Base-by-base conservation (phyloP, 2,329 filamentous ascomycete species). In the Beauveria brongniartii region DNA sequence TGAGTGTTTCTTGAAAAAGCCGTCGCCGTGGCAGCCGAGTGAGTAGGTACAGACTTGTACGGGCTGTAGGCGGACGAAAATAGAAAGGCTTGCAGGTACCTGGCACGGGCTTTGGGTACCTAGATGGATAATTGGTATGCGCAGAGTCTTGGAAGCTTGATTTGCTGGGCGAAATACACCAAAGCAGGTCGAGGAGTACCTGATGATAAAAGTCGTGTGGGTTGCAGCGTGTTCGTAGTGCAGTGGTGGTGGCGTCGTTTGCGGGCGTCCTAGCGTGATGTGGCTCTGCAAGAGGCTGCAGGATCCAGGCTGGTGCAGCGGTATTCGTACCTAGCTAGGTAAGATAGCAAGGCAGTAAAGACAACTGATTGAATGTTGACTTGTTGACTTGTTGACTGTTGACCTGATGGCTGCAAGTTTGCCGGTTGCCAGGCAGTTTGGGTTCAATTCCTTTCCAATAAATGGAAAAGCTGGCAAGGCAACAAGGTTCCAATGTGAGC, bases 221-320 rank as follows among this genome's bases (percentile, higher is more conserved):
- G 51, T 9, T 41, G 22, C 34, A 8, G 34, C 51, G 28, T 18
- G 20, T 40, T 37, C 14, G 50, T 37, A 30, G n/a, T 26, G 34
- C 6, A 28, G 37, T 28, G 40, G 52, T 41, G 34, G 56, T 59
- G 56, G 56, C 56, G 56, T 59, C 40, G 56, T 51, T 59, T 59
- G 55, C 47, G 34, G 56, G 37, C 22, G 22, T 30, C 22, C 37
- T 59, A 59, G 57, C 57, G 57, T 59, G 48, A 9, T 37, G 24
- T 37, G 41, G 40, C 26, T 28, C 47, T 44, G 56, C 26, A 44
- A 44, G n/a, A 43, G n/a, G 46, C 47, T 59, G 57, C 57, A 47
- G 57, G 41, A 46, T 46, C 48, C 50, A 18, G 48, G 18, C 43
- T 47, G 26, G 22, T 48, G 54, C 43, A 56, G 53, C 40, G n/a